phyloP scores from a whole-genome alignment of 2,329 filamentous ascomycete genomes.

The Corinectria fuckeliana region DNA sequence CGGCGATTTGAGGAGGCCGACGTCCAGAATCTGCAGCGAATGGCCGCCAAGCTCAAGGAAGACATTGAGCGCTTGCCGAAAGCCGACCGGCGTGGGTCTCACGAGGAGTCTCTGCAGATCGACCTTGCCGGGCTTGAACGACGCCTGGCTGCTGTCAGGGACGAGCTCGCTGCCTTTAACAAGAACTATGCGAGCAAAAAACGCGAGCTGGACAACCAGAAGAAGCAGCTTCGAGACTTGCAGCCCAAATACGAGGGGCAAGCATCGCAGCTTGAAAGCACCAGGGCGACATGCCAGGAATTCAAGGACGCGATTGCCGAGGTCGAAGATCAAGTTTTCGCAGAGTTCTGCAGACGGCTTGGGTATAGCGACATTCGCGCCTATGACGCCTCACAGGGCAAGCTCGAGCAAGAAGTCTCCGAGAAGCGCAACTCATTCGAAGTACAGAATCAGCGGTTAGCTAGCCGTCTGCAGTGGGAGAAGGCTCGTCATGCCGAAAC shows the following conservation, averaged over 20 bases:
- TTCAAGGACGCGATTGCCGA: conserved; percentile 70
- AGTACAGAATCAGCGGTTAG: conserved; percentile 79
- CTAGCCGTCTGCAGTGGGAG: conserved; percentile 66
- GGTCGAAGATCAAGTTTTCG: conserved; percentile 89
- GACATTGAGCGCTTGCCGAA: conserved; percentile 84
- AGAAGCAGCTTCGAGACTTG: conserved; percentile 75
- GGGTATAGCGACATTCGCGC: conserved; percentile 90
- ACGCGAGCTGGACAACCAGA: conserved; percentile 77
- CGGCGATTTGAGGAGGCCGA: conserved; percentile 90
- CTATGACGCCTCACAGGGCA: conserved; percentile 93
- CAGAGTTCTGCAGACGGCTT: conserved; percentile 82
- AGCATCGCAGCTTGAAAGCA: conserved; percentile 68
- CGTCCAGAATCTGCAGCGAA: conserved; percentile 80
- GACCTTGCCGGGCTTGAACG: conserved; percentile 83
- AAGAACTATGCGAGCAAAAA: conserved; percentile 86
- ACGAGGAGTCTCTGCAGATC: conserved; percentile 81
- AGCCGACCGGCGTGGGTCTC: conserved; percentile 73
- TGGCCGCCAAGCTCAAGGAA: conserved; percentile 76
- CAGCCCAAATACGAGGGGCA: conserved; percentile 81
- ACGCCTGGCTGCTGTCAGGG: conserved; percentile 71
- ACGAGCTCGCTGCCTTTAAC: conserved; percentile 79
- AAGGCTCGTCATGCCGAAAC: conserved; percentile 61
- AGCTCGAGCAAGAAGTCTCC: conserved; percentile 86
- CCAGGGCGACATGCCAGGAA: conserved; percentile 56
- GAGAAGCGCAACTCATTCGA: conserved; percentile 88